Percentiles rank a stretch among this genome's conserved stretches.
Conservation (phyloP, 2,329 filamentous ascomycete genomes). For the Apiospora aurea region DNA sequence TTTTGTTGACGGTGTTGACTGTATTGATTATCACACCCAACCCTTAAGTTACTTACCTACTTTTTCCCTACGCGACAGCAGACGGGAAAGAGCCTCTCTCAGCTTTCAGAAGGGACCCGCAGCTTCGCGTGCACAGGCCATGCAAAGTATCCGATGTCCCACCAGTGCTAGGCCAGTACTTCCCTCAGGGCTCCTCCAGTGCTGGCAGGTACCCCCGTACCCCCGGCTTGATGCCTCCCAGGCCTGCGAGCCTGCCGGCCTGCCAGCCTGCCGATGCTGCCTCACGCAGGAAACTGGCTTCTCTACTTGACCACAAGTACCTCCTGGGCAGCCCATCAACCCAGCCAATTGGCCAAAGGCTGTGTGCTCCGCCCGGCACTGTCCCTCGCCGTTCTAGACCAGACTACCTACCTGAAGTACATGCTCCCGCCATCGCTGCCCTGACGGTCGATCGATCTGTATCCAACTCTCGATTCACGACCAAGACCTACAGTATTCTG, state of each 20-base stretch:
- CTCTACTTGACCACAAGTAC: background rate
- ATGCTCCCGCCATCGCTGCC: constrained; percentile 12
- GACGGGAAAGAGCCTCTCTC: background rate
- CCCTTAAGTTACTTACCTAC: background rate
- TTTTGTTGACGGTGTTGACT: constrained; percentile 7
- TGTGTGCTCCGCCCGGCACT: constrained; percentile 14
- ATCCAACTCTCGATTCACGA: constrained; percentile 20
- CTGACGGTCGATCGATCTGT: constrained; percentile 21
- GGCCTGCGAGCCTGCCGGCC: too few relatives aligned
- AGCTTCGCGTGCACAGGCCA: background rate
- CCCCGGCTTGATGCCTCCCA: background rate
- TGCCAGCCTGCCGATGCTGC: background rate
- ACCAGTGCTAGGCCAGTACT: background rate
- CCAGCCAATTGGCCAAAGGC: background rate
- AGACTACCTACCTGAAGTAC: constrained; percentile 12
- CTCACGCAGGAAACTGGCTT: background rate
- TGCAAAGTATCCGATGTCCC: background rate
- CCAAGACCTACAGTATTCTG: background rate
- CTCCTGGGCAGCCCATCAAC: background rate
- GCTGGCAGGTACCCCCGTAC: background rate
- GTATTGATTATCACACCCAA: constrained; percentile 21
- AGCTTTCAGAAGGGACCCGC: background rate
- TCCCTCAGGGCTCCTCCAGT: background rate
- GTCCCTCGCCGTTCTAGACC: constrained; percentile 17
- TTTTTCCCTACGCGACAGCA: constrained; percentile 20